Percentiles rank a stretch among this genome's conserved stretches.
phyloP scores from a whole-genome alignment of 2,329 filamentous ascomycete genomes.

The Pyrenochaeta sp. region DNA sequence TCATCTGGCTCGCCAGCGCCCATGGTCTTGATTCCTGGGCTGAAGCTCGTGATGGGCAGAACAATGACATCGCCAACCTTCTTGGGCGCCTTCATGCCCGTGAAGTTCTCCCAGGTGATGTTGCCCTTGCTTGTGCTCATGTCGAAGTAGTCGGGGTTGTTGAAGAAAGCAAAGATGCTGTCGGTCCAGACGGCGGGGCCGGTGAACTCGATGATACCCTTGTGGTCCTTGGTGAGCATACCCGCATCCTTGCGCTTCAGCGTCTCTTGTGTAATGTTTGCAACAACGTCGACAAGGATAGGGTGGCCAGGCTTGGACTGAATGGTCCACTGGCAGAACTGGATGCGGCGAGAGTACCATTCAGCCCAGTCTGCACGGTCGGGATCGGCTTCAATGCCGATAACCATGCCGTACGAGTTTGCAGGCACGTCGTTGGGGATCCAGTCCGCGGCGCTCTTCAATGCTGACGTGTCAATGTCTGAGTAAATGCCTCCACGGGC shows the following conservation, averaged over 20 bases:
- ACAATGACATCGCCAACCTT: conserved; percentile 94
- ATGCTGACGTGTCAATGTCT: conserved; percentile 84
- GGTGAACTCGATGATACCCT: conserved; percentile 90
- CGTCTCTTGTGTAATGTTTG: conserved; percentile 84
- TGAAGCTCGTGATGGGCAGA: conserved; percentile 96
- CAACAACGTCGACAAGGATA: conserved; percentile 85
- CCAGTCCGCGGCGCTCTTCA: conserved; percentile 88
- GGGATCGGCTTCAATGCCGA: conserved; percentile 96
- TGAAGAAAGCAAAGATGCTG: conserved; percentile 89
- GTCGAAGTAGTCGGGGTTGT: conserved; percentile 88
- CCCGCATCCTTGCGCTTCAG: conserved; percentile 75
- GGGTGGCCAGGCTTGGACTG: conserved; percentile 95
- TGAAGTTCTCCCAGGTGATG: conserved; percentile 89
- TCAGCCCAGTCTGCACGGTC: conserved; percentile 91
- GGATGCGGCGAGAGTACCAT: conserved; percentile 95
- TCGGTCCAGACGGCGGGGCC: conserved; percentile 97
- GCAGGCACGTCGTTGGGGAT: conserved; percentile 80
- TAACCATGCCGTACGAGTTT: conserved; percentile 81
- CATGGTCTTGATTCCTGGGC: conserved; percentile 93
- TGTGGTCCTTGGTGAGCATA: conserved; percentile 70
- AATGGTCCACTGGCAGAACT: conserved; percentile 99
- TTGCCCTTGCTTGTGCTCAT: conserved; percentile 74
- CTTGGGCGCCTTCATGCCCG: conserved; percentile 81
- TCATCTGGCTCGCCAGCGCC: conserved; percentile 86
- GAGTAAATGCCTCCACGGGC: conserved; percentile 82